Evolutionary conservation across 495 filamentous ascomycete species (phyloP).

Genomic region (Aspergillus affinis): DNA sequence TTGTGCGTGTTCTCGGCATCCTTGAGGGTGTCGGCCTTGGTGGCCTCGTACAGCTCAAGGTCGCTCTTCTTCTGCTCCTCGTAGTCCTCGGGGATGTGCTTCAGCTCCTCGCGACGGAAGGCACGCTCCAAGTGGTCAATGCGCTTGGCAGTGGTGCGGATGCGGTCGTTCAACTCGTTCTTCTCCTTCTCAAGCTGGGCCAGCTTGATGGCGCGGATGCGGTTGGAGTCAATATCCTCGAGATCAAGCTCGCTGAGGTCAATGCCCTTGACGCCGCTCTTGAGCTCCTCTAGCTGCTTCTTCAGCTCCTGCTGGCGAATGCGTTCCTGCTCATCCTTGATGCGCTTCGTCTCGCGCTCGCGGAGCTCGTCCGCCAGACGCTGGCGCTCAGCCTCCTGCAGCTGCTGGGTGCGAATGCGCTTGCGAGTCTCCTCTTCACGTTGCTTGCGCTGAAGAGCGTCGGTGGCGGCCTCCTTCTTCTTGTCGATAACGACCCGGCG

Average conservation of each 20-base stretch:
- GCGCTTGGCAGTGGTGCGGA: constrained; percentile 89
- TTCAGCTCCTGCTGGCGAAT: constrained; percentile 92
- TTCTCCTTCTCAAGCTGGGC: constrained; percentile 96
- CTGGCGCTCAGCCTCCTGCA: constrained; percentile 82
- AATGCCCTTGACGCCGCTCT: constrained; percentile 78
- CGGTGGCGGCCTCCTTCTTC: constrained; percentile 90
- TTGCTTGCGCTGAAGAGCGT: constrained; percentile 79
- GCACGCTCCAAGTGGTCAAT: constrained; percentile 98
- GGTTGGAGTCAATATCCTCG: constrained; percentile 82
- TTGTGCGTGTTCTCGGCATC: constrained; percentile 85
- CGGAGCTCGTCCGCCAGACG: constrained; percentile 87
- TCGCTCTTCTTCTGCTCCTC: constrained; percentile 80
- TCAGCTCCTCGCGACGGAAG: constrained; percentile 89
- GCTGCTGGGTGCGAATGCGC: constrained; percentile 75
- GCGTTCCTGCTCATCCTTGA: constrained; percentile 85
- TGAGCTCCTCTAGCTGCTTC: constrained; percentile 93
- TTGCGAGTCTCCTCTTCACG: constrained; percentile 89
- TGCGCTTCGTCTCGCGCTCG: constrained; percentile 82
- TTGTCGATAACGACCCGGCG: constrained; percentile 90
- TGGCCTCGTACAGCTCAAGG: constrained; percentile 72
- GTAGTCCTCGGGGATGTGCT: constrained; percentile 86
- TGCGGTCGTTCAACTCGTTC: constrained; percentile 84
- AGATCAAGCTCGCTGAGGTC: constrained; percentile 75
- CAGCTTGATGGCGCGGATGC: constrained; percentile 89
- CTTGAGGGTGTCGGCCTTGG: constrained; percentile 71